phyloP scores from a whole-genome alignment of 2,329 filamentous ascomycete genomes.

The Elsinoe necatrix region DNA sequence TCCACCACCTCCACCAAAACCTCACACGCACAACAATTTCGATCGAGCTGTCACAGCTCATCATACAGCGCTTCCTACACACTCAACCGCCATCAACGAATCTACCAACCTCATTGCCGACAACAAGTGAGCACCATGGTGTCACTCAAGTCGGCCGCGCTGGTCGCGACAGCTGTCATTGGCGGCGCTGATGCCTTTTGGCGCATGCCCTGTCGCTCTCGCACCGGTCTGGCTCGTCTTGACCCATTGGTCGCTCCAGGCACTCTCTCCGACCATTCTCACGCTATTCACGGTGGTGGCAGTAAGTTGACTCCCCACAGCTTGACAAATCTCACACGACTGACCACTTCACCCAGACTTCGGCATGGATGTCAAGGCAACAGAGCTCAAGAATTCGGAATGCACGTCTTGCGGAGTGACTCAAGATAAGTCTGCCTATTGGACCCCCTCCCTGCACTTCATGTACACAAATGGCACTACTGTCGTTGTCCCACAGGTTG shows the following conservation, averaged over 20 bases:
- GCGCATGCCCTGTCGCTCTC: conserved; percentile 76
- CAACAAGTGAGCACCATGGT: conserved; percentile 10
- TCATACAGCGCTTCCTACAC: not conserved
- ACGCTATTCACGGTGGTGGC: conserved; percentile 66
- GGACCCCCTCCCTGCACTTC: conserved; percentile 72
- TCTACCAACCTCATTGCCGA: conserved; percentile 3
- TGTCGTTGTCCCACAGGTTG: conserved; percentile 62
- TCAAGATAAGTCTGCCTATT: conserved; percentile 83
- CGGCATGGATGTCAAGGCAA: conserved; percentile 46
- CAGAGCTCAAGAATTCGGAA: conserved; percentile 49
- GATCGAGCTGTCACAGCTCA: conserved; percentile 2
- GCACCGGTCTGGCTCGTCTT: conserved; percentile 60
- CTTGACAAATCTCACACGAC: not conserved
- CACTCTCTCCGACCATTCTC: conserved; percentile 54
- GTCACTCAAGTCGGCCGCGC: conserved; percentile 14
- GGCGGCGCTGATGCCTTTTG: conserved; percentile 57
- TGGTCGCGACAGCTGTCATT: conserved; percentile 22
- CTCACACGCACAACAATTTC: not conserved
- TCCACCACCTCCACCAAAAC: not conserved
- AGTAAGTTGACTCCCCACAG: conserved; percentile 47
- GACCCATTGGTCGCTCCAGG: conserved; percentile 59
- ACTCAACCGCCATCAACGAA: conserved; percentile 6
- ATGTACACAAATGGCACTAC: conserved; percentile 57
- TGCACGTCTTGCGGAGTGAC: conserved; percentile 77
- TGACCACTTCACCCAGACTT: conserved; percentile 48